Evolutionary conservation across 2,329 filamentous ascomycete species (phyloP).

Genomic region (Thyridium curvatum): DNA sequence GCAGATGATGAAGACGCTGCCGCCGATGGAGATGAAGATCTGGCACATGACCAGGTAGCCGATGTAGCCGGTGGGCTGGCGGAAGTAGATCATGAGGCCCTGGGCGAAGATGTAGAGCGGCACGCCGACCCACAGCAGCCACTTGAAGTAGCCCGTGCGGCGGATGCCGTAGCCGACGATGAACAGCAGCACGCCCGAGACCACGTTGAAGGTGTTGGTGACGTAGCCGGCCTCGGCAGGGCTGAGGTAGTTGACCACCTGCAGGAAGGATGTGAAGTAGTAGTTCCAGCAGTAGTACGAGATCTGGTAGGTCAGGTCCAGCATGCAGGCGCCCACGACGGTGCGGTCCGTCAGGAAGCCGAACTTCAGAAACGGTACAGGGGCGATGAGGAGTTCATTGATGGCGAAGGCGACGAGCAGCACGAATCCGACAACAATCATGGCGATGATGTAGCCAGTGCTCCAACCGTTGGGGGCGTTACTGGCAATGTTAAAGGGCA

Average conservation of each 20-base stretch:
- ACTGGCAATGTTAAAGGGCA: conserved; percentile 55
- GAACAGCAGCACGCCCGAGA: conserved; percentile 43
- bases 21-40: conserved; percentile 41
- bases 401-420: conserved; percentile 39
- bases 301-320: conserved; percentile 37
- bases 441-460: conserved; percentile 48
- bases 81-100: conserved; percentile 33
- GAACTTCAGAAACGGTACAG: conserved; percentile 49
- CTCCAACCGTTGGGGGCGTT: conserved; percentile 42
- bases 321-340: conserved; percentile 42
- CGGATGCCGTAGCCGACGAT: conserved; percentile 36
- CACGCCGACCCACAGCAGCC: conserved; percentile 23
- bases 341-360: conserved; percentile 43
- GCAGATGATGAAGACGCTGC: conserved; percentile 45
- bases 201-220: conserved; percentile 42
- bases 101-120: conserved; percentile 24
- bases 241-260: conserved; percentile 38
- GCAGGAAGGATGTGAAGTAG: conserved; percentile 49
- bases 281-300: conserved; percentile 45
- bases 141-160: conserved; percentile 40
- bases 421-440: conserved; percentile 55
- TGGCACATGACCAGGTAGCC: conserved; percentile 28
- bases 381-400: conserved; percentile 40
- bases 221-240: conserved; percentile 38
- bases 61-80: conserved; percentile 19